Conservation (phyloP, 75 land plant species). For the Adiantum capillusveneris region DNA sequence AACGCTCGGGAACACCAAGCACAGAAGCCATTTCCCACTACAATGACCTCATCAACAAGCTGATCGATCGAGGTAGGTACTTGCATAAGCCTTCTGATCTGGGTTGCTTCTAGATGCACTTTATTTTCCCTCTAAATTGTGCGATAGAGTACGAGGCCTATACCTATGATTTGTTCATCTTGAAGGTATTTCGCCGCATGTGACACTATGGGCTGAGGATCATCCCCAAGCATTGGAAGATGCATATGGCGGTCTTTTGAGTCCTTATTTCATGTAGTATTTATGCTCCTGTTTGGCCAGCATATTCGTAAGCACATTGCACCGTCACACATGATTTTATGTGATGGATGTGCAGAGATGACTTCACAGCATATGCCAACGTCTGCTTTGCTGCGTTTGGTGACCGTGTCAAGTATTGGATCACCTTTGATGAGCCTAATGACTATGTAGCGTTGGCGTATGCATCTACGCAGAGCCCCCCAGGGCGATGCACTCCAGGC, state of each 20-base stretch:
- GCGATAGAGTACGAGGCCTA: too few relatives aligned
- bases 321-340: background rate
- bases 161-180: too few relatives aligned
- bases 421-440: slow-evolving; percentile 41
- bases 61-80: slow-evolving; percentile 1
- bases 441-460: slow-evolving; percentile 1
- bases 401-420: slow-evolving; percentile 46
- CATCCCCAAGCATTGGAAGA: slow-evolving; percentile 45
- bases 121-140: too few relatives aligned
- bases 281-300: too few relatives aligned
- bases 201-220: slow-evolving; percentile 36
- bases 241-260: slow-evolving; percentile 45
- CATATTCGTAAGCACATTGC: too few relatives aligned
- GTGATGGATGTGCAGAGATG: slow-evolving; percentile 18
- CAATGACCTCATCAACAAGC: slow-evolving; percentile 6
- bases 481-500: slow-evolving; percentile 9
- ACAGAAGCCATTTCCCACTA: slow-evolving; percentile 9
- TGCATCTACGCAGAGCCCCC: slow-evolving; percentile 11
- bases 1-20: background rate
- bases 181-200: slow-evolving; percentile 35
- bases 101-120: too few relatives aligned
- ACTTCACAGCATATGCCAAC: slow-evolving; percentile 33
- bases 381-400: slow-evolving; percentile 44
- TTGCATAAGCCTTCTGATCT: too few relatives aligned
- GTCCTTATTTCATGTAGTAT: slow-evolving; percentile 28